These are phyloP conservation scores for Sporothrix brasiliensis DNA, from an alignment of 2,329 filamentous ascomycete species.

Conservation along the genomic window DNA sequence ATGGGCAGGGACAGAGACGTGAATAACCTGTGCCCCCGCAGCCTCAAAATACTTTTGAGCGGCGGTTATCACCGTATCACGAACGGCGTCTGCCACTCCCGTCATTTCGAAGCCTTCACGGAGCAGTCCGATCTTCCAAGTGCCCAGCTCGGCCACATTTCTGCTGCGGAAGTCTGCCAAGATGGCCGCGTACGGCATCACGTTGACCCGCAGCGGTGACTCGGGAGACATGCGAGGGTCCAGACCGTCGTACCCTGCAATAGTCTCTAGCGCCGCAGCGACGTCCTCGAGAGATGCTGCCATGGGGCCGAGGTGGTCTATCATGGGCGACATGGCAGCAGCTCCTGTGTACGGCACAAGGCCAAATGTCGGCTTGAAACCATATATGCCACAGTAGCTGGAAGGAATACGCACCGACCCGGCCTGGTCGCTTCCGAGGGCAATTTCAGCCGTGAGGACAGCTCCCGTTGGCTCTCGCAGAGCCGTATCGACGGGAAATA, in stretches of 20 bases:
- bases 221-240: constrained; percentile 50
- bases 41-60: constrained; percentile 43
- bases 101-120: constrained; percentile 48
- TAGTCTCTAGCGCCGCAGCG: constrained; percentile 45
- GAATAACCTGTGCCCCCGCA: constrained; percentile 49
- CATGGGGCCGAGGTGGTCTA: constrained; percentile 53
- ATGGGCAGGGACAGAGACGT: constrained; percentile 54
- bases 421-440: constrained; percentile 70
- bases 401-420: constrained; percentile 69
- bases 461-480: not conserved
- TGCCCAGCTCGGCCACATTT: constrained; percentile 35
- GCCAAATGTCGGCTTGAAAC: constrained; percentile 53
- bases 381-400: constrained; percentile 48
- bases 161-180: constrained; percentile 37
- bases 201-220: constrained; percentile 43
- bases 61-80: constrained; percentile 45
- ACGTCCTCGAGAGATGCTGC: constrained; percentile 48
- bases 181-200: constrained; percentile 41
- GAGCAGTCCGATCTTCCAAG: constrained; percentile 51
- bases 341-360: constrained; percentile 56
- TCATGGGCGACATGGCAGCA: constrained; percentile 46
- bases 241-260: constrained; percentile 54
- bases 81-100: constrained; percentile 46
- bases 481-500: not conserved
- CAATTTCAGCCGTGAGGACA: constrained; percentile 25